phyloP scores from a whole-genome alignment of 129 eudicot species.

The Glebionis coronaria region DNA sequence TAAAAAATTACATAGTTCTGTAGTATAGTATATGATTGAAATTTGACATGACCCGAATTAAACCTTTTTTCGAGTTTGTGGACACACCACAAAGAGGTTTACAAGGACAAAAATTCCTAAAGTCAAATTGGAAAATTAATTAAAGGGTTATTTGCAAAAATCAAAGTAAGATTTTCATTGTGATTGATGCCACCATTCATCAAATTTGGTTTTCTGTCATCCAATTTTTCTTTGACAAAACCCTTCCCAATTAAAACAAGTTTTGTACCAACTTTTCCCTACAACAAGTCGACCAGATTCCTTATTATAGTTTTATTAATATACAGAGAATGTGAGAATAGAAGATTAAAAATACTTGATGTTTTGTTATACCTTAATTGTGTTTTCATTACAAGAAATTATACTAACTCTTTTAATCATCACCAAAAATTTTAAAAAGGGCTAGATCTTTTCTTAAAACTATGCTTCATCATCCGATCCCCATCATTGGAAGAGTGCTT shows the following conservation, averaged over 20 bases:
- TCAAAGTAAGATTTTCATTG: constrained; percentile 22
- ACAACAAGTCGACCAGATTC: constrained; percentile 19
- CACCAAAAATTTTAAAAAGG: too few relatives aligned
- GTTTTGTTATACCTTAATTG: too few relatives aligned
- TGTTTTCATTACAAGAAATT: too few relatives aligned
- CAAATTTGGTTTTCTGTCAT: constrained; percentile 45
- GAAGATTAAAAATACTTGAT: too few relatives aligned
- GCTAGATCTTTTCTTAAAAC: too few relatives aligned
- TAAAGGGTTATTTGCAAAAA: constrained; percentile 11
- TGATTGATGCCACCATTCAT: constrained; percentile 37
- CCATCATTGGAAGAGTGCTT: not conserved
- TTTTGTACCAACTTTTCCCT: constrained; percentile 55
- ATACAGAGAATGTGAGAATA: too few relatives aligned
- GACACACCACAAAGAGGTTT: not conserved
- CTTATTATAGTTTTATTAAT: too few relatives aligned
- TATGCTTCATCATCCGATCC: too few relatives aligned
- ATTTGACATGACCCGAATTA: not conserved
- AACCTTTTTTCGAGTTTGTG: constrained; percentile 29
- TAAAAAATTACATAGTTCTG: too few relatives aligned
- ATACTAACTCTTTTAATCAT: too few relatives aligned
- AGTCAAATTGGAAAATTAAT: constrained; percentile 18
- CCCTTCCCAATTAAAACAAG: constrained; percentile 29
- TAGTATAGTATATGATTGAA: constrained; percentile 1
- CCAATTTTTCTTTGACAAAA: constrained; percentile 33
- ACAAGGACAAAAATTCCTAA: constrained; percentile 21